Evolutionary conservation across 2,329 filamentous ascomycete genomes (phyloP).

Genomic region (Didymella arachidicola): DNA sequence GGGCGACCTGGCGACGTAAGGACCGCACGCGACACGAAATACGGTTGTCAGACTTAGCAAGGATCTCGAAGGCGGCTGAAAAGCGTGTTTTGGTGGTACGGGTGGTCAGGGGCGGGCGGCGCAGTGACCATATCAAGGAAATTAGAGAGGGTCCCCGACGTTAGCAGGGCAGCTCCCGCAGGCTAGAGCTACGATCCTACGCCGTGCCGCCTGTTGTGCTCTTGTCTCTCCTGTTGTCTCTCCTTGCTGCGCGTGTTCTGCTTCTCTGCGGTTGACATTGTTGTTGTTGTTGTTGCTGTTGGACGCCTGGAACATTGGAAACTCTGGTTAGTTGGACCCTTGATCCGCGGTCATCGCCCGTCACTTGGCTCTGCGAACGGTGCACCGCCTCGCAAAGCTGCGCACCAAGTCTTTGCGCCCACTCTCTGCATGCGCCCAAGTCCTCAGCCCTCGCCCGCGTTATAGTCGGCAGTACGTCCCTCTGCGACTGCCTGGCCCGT

Average conservation of each 20-base stretch:
- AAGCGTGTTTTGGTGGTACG: conserved; percentile 16
- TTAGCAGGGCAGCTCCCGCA: conserved; percentile 13
- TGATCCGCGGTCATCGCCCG: conserved; percentile 2
- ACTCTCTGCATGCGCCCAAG: conserved; percentile 10
- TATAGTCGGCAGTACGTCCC: not conserved
- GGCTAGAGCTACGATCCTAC: conserved; percentile 10
- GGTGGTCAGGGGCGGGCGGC: conserved; percentile 17
- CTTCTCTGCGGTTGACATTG: conserved; percentile 1
- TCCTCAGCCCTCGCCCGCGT: not conserved
- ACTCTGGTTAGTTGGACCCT: conserved; percentile 7
- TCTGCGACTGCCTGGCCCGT: not conserved
- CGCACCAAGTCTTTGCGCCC: conserved; percentile 8
- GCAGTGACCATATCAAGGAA: conserved; percentile 17
- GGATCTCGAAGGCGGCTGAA: conserved; percentile 9
- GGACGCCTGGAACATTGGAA: conserved; percentile 3
- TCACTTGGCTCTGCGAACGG: conserved; percentile 17
- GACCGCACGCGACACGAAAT: conserved; percentile 1
- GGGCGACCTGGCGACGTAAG: not conserved
- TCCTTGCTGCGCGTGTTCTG: conserved; percentile 6
- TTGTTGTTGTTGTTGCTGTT: conserved; percentile 4
- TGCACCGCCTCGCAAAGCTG: conserved; percentile 16
- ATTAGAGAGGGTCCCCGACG: conserved; percentile 12
- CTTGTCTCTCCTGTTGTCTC: conserved; percentile 10
- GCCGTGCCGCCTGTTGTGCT: conserved; percentile 5
- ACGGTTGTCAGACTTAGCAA: not conserved